Base-by-base conservation (phyloP, 2,329 filamentous ascomycete species). In the Cadophora sp. region DNA sequence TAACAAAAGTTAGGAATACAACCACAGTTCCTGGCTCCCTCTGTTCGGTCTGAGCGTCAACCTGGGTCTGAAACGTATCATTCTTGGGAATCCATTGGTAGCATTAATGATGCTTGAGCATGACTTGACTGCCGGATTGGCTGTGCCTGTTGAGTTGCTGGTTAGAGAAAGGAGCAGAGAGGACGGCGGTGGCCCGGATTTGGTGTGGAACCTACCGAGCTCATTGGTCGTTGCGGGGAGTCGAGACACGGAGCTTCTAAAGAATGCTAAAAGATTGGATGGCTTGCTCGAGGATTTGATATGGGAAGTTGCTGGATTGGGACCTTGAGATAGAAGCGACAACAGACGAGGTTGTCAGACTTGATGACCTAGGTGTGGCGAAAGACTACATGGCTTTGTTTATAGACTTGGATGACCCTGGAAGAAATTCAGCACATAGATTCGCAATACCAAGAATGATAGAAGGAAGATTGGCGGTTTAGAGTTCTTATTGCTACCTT, bases 51-150 rank as follows among this genome's bases (percentile, higher is more conserved):
- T 71, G 4, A 43, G 63, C 40, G 27, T 16, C 14, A 37, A 40
- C 27, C 56, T 69, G 6, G 59, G 67, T 8, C 46, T 67, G 29
- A 74, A 68, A 50, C 62, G 72, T 14, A 58, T 75, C 26, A 62
- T 74, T 22, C 31, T 74, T 3, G 70, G 73, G 2, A 73, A 75
- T 56, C 71, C 72, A 24, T 34, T 75, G 0, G 65, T 73, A 14
- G 70, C 71, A 9, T 64, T 69, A 19, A 71, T 67, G 8, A 73
- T 75, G 66, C 60, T 74, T 34, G 27, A 68, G 51, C 69, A 71
- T 62, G 65, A 71, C 62, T 22, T 62, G 6, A 67, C 58, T 22
- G 69, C 70, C n/a, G 71, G 70, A 1, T 62, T 75, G 0, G 63
- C 50, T 24, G 70, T 74, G 19, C 71, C 72, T 19, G 68, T 73